phyloP scores from a whole-genome alignment of 140 eudicot species.

The Bidens hawaiensis region DNA sequence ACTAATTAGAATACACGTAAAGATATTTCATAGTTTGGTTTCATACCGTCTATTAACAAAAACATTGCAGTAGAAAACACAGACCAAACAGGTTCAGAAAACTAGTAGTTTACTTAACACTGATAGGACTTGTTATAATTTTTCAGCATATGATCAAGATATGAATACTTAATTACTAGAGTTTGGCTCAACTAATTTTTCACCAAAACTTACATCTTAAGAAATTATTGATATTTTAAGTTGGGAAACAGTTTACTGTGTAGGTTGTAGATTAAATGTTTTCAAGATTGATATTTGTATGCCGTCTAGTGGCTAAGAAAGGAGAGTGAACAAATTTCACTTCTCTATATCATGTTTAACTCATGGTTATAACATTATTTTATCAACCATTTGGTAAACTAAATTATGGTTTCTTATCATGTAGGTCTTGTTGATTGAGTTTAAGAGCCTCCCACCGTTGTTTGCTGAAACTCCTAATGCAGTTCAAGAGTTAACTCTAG shows the following conservation, averaged over 20 bases:
- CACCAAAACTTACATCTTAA: neutral
- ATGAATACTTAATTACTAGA: neutral
- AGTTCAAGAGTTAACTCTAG: constrained; percentile 62
- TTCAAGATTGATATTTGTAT: constrained; percentile 7
- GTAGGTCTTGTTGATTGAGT: constrained; percentile 48
- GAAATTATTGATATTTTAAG: neutral
- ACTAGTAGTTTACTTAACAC: neutral
- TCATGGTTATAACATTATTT: neutral
- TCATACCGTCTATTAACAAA: neutral
- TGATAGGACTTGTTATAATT: neutral
- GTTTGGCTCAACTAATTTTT: neutral
- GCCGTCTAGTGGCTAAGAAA: neutral
- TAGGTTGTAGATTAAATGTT: neutral
- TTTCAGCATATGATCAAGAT: neutral
- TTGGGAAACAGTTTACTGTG: neutral
- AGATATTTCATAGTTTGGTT: neutral
- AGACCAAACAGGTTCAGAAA: neutral
- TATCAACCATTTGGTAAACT: neutral
- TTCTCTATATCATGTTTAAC: neutral
- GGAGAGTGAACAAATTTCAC: neutral
- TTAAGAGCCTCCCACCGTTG: constrained; percentile 86
- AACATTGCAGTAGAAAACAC: neutral
- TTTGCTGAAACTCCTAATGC: constrained; percentile 75
- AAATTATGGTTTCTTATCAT: neutral
- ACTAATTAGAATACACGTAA: neutral